phyloP scores from a whole-genome alignment of 2,329 filamentous ascomycete species.

The Verticillium dahliae region DNA sequence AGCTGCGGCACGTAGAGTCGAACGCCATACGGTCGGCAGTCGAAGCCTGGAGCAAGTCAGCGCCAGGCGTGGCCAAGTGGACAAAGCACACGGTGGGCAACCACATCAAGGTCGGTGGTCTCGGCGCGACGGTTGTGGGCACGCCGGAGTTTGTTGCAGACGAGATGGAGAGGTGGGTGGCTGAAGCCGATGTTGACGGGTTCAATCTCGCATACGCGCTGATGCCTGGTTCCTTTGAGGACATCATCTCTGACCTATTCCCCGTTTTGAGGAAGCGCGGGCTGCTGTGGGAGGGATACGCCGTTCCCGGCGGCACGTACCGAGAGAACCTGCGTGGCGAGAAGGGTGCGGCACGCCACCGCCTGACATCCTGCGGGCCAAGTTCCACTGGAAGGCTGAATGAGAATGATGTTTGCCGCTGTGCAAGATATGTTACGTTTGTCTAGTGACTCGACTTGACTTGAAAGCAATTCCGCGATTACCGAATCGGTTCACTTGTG shows the following conservation, averaged over 20 bases:
- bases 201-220: conserved; percentile 31
- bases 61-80: conserved; percentile 23
- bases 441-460: too few relatives aligned
- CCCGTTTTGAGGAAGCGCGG: conserved; percentile 55
- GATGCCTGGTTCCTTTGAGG: conserved; percentile 56
- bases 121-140: conserved; percentile 21
- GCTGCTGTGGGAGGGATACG: conserved; percentile 46
- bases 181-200: conserved; percentile 57
- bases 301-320: conserved; percentile 33
- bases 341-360: conserved; percentile 25
- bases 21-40: conserved; percentile 52
- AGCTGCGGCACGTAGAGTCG: conserved; percentile 53
- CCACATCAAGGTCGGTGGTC: conserved; percentile 23
- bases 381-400: conserved; percentile 32
- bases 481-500: too few relatives aligned
- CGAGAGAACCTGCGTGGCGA: conserved; percentile 33
- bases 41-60: conserved; percentile 35
- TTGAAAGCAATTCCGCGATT: too few relatives aligned
- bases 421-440: too few relatives aligned
- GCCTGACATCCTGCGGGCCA: conserved; percentile 28
- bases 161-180: conserved; percentile 25
- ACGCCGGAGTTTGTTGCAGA: conserved; percentile 22
- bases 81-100: conserved; percentile 26
- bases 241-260: conserved; percentile 57
- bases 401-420: conserved; percentile 14